Evolutionary conservation across 805 yeast species (phyloP).

Genomic region (Yamadazyma nakazawae): DNA sequence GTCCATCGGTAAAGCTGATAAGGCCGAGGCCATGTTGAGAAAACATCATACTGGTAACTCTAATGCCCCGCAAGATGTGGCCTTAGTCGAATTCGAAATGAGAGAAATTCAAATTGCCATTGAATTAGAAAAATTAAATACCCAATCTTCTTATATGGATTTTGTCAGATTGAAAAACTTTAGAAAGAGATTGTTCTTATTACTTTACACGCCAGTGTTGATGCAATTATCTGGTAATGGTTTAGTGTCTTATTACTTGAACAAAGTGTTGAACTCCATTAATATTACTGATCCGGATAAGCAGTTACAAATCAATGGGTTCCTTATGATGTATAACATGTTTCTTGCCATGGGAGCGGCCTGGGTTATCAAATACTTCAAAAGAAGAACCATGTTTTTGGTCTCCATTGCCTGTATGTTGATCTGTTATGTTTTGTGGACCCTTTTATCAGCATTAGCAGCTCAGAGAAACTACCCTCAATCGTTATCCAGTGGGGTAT

Average conservation of each 20-base stretch:
- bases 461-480: conserved; percentile 18
- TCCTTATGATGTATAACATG: conserved; percentile 47
- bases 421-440: conserved; percentile 24
- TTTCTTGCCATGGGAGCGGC: conserved; percentile 23
- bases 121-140: conserved; percentile 13
- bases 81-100: conserved; percentile 15
- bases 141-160: conserved; percentile 9
- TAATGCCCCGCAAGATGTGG: conserved; percentile 12
- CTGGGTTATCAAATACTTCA: conserved; percentile 17
- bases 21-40: conserved; percentile 41
- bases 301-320: conserved; percentile 51
- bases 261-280: conserved; percentile 48
- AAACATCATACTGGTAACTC: conserved; percentile 40
- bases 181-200: conserved; percentile 11
- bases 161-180: conserved; percentile 8
- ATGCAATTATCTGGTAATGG: conserved; percentile 45
- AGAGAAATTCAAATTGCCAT: conserved; percentile 14
- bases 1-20: conserved; percentile 37
- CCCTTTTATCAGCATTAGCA: conserved; percentile 21
- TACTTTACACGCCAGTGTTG: conserved; percentile 6
- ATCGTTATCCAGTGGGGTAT: conserved; percentile 16
- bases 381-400: conserved; percentile 27
- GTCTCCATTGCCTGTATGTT: conserved; percentile 25
- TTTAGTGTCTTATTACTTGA: conserved; percentile 49
- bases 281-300: conserved; percentile 47